A percentile compares a stretch with the other conserved stretches of the same genome.
phyloP scores from a whole-genome alignment of 2,329 filamentous ascomycete genomes.

The Sphaerulina musiva region DNA sequence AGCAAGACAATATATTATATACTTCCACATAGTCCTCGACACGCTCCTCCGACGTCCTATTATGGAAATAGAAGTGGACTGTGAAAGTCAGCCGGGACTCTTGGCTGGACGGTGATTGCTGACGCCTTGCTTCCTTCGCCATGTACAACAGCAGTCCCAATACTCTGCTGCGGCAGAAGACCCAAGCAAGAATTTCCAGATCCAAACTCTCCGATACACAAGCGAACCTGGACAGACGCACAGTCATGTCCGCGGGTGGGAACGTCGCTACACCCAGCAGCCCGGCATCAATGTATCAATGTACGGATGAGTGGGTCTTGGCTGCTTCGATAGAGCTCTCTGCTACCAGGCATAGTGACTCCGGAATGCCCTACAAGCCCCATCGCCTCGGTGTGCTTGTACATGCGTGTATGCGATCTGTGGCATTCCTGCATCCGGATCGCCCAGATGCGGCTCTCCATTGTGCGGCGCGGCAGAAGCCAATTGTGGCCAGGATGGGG shows the following conservation, averaged over 20 bases:
- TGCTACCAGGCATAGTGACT: no score
- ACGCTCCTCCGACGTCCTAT: neutral
- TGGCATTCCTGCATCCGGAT: neutral
- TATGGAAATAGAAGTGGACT: conserved; percentile 14
- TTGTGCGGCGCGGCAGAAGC: conserved; percentile 15
- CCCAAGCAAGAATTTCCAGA: conserved; percentile 6
- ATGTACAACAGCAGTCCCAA: conserved; percentile 11
- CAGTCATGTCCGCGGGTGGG: conserved; percentile 3
- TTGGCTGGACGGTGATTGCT: conserved; percentile 9
- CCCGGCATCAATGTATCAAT: neutral
- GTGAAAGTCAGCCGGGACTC: conserved; percentile 8
- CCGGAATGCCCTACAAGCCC: no score
- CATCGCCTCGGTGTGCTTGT: neutral
- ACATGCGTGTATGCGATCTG: conserved; percentile 1
- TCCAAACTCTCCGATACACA: conserved; percentile 14
- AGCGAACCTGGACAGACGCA: conserved; percentile 6
- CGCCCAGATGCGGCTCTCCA: conserved; percentile 19
- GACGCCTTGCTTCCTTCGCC: neutral
- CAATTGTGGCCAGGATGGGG: conserved; percentile 2
- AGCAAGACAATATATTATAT: conserved; percentile 5
- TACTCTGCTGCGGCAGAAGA: conserved; percentile 5
- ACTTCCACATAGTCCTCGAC: conserved; percentile 8
- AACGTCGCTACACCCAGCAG: neutral
- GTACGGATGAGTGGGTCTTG: neutral
- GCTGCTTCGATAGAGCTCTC: no score